phyloP scores from a whole-genome alignment of 768 basidiomycete species.

The Serpula lacrymans region DNA sequence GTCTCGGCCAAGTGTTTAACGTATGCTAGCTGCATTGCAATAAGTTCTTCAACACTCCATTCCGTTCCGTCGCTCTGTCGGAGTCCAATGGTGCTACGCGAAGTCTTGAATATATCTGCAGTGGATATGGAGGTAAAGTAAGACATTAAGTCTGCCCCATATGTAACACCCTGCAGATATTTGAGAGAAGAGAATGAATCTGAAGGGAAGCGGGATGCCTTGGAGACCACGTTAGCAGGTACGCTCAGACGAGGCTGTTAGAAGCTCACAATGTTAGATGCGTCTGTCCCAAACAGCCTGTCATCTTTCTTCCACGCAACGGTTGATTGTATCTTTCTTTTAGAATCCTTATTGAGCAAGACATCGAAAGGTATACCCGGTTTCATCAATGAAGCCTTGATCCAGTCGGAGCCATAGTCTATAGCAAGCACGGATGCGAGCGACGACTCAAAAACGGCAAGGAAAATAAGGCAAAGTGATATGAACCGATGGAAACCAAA shows the following conservation, averaged over 20 bases:
- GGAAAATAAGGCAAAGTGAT: slow-evolving; percentile 21
- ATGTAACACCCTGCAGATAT: slow-evolving; percentile 71
- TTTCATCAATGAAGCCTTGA: slow-evolving; percentile 94
- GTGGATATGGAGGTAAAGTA: slow-evolving; percentile 58
- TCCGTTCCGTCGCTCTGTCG: slow-evolving; percentile 58
- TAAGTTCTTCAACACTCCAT: slow-evolving; percentile 86
- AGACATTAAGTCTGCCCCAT: slow-evolving; percentile 51
- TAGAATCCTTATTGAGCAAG: slow-evolving; percentile 93
- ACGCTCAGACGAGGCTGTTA: too few relatives aligned
- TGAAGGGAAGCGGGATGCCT: slow-evolving; percentile 91
- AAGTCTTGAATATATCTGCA: slow-evolving; percentile 48
- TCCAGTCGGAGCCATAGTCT: slow-evolving; percentile 98
- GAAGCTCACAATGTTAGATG: slow-evolving; percentile 74
- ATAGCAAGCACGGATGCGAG: slow-evolving; percentile 85
- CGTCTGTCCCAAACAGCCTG: slow-evolving; percentile 86
- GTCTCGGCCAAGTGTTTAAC: slow-evolving; percentile 84
- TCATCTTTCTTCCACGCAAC: slow-evolving; percentile 93
- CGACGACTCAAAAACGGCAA: slow-evolving; percentile 27
- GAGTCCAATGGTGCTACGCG: slow-evolving; percentile 59
- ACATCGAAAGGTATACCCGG: slow-evolving; percentile 95
- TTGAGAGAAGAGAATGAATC: slow-evolving; percentile 88
- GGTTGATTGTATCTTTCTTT: slow-evolving; percentile 87
- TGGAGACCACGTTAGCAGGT: too few relatives aligned
- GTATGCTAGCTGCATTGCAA: slow-evolving; percentile 93
- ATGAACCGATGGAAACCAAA: too few relatives aligned